Evolutionary conservation across 2,329 filamentous ascomycete species (phyloP), one percentile per base, ranked within the genome.

Genomic region (Apiospora phragmitis): DNA sequence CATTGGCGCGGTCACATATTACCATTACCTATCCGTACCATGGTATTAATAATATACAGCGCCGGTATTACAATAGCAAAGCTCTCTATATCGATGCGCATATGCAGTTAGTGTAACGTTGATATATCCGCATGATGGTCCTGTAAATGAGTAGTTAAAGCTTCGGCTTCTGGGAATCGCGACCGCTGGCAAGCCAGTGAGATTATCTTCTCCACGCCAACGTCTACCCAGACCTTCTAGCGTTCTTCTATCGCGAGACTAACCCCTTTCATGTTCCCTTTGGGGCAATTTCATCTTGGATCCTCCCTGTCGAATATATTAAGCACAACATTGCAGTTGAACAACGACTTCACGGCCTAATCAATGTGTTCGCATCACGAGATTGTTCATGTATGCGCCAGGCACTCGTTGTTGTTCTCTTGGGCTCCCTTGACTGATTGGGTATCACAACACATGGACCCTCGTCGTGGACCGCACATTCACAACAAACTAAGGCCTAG

Each of bases 281-380:
- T 59, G 51, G 51, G 45, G 45, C 42, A 35, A 29, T 35, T 4
- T 67, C 24, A 26, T 29, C 65, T 35, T 45, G 65, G 65, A 16
- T 67, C 12, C 24, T 45, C 65, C 65, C 65, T 67, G 65, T 32
- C 14, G 65, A 14, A 38, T 24, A 38, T 38, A 62, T 62, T n/a
- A 62, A 38, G 29, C 32, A 38, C 1, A 24, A 62, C 55, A 62
- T 62, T 62, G 65, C 65, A 45, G 65, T 67, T 67, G 38, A 9
- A 18, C n/a, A 29, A 29, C 38, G 38, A 45, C 65, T 43, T 24
- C 65, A 67, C 65, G 65, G 26, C 41, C 14, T 45, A 29, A 29
- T 43, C 14, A 32, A 67, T 38, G 65, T 62, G 55, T 62, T 43
- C 65, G 38, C 65, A 45, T 67, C 42, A 67, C 65, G 65, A 67